A percentile compares a stretch with the other conserved stretches of the same genome.
These are phyloP conservation scores for Urtica urens DNA, from an alignment of 306 rosid species.

Conservation along the genomic window DNA sequence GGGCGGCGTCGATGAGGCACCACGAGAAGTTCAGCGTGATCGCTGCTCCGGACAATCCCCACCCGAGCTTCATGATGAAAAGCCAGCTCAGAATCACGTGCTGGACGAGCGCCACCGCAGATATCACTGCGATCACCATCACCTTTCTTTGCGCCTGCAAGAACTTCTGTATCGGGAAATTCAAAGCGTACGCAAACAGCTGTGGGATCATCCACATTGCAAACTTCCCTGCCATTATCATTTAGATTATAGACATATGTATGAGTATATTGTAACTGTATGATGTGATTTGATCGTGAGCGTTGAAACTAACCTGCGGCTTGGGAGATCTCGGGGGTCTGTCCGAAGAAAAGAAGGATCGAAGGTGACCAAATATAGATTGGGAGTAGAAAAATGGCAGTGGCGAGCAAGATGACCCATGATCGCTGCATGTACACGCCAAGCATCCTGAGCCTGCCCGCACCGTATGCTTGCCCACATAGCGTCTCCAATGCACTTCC, in stretches of 20 bases:
- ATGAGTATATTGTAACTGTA: background rate
- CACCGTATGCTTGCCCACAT: conserved; percentile 80
- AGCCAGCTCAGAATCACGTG: conserved; percentile 52
- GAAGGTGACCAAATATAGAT: conserved; percentile 65
- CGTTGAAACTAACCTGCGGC: conserved; percentile 45
- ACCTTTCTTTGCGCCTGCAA: conserved; percentile 69
- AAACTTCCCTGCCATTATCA: conserved; percentile 36
- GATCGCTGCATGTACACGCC: conserved; percentile 86
- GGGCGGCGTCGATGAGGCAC: conserved; percentile 47
- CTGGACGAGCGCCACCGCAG: conserved; percentile 29
- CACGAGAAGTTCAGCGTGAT: conserved; percentile 49
- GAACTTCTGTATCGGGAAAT: conserved; percentile 67
- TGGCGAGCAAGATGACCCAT: conserved; percentile 50
- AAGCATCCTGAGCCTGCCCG: conserved; percentile 48
- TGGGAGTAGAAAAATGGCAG: conserved; percentile 36
- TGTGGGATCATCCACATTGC: conserved; percentile 67
- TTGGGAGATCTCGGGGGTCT: conserved; percentile 37
- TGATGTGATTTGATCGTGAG: background rate
- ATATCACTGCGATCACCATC: conserved; percentile 40
- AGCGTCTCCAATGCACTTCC: conserved; percentile 83
- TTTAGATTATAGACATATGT: background rate
- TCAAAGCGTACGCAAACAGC: conserved; percentile 53
- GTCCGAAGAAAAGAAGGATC: conserved; percentile 40
- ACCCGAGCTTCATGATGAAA: conserved; percentile 39
- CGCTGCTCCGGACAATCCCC: conserved; percentile 65